A percentile compares a stretch with the other conserved stretches of the same genome.
phyloP scores from a whole-genome alignment of 202 grass and related monocot genomes.

The Setaria viridis region DNA sequence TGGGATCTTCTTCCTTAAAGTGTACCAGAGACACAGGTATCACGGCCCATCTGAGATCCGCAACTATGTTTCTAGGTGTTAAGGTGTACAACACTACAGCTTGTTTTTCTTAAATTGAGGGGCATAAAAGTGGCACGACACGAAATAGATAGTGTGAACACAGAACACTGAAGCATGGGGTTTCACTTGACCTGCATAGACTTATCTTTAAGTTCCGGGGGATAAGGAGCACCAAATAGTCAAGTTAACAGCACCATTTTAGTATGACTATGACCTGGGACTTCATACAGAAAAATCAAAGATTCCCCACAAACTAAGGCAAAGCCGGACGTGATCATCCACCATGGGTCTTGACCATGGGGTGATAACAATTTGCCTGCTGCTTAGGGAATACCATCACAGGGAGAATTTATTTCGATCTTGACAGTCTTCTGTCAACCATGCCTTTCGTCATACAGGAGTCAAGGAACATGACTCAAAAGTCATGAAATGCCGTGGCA shows the following conservation, averaged over 20 bases:
- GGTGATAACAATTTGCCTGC: conserved; percentile 36
- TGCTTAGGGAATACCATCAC: conserved; percentile 36
- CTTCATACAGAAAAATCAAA: conserved; percentile 16
- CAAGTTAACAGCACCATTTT: conserved; percentile 5
- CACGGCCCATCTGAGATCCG: conserved; percentile 20
- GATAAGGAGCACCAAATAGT: neutral
- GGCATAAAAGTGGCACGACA: neutral
- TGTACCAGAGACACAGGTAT: conserved; percentile 26
- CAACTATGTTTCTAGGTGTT: conserved; percentile 7
- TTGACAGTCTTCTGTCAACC: conserved; percentile 30
- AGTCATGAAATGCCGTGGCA: neutral
- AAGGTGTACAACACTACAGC: neutral
- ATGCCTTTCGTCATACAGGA: conserved; percentile 25
- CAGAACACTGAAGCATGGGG: neutral
- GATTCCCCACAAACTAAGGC: conserved; percentile 42
- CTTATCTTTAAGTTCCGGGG: neutral
- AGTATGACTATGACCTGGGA: neutral
- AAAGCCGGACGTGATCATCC: conserved; percentile 4
- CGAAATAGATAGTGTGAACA: neutral
- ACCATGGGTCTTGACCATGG: neutral
- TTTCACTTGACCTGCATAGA: neutral
- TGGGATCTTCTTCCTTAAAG: conserved; percentile 2
- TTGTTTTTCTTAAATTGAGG: neutral
- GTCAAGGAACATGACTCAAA: neutral
- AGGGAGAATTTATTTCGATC: conserved; percentile 38